Evolutionary conservation across 1,284 basidiomycete species (phyloP).

Genomic region (Coniferiporia weirii): DNA sequence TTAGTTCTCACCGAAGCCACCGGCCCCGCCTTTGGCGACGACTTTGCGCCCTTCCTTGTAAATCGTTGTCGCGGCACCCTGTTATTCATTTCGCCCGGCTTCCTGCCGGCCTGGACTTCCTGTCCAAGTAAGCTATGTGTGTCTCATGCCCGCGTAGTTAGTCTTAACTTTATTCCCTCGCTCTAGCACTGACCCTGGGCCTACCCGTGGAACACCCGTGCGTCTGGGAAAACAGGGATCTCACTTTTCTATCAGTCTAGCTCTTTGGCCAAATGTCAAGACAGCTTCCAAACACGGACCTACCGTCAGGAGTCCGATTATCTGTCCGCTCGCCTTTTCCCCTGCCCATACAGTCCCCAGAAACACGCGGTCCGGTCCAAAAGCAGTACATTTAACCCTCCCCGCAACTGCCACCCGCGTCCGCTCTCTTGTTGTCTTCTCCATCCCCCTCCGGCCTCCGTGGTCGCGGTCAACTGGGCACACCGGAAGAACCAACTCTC

Average conservation of each 20-base stretch:
- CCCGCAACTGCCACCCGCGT: background rate
- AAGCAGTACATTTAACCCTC: background rate
- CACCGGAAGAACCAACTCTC: slow-evolving; percentile 9
- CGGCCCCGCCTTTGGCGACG: too few species aligned
- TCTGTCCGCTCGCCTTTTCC: background rate
- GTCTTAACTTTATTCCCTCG: background rate
- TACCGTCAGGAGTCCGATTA: slow-evolving; percentile 5
- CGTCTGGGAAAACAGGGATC: background rate
- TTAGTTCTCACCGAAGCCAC: too few species aligned
- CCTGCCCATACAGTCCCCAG: background rate
- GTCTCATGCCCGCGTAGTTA: background rate
- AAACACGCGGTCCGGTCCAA: background rate
- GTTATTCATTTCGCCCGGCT: background rate
- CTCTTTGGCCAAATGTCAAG: background rate
- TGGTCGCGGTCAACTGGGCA: slow-evolving; percentile 12
- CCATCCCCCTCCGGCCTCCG: background rate
- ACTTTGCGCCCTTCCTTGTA: too few species aligned
- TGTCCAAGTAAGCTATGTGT: background rate
- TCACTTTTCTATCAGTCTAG: background rate
- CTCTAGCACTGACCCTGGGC: slow-evolving; percentile 1
- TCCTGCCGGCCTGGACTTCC: background rate
- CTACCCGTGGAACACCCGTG: background rate
- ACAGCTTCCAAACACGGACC: slow-evolving; percentile 10
- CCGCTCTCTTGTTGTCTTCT: background rate
- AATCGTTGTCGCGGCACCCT: too few species aligned